These are phyloP conservation scores for Dujonia santamariae DNA, from an alignment of 1,139 yeast species.

Conservation along the genomic window DNA sequence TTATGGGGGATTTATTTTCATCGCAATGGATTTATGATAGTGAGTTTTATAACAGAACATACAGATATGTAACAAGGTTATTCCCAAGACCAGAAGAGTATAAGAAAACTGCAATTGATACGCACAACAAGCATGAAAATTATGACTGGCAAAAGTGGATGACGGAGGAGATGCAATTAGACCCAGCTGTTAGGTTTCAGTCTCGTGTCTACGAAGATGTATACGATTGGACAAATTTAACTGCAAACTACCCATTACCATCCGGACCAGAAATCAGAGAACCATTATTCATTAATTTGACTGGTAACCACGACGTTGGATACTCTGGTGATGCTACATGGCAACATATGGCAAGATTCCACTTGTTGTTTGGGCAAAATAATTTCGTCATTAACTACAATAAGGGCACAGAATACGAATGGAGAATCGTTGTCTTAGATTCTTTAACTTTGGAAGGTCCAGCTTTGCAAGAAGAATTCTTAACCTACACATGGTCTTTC, in stretches of 20 bases:
- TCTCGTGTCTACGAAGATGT: constrained; percentile 57
- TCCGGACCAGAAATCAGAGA: constrained; percentile 24
- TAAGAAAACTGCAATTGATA: constrained; percentile 46
- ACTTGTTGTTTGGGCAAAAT: constrained; percentile 72
- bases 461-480: constrained; percentile 69
- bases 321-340: constrained; percentile 93
- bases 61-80: constrained; percentile 63
- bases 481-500: constrained; percentile 69
- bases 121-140: constrained; percentile 43
- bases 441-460: constrained; percentile 89
- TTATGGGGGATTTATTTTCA: constrained; percentile 91
- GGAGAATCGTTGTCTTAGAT: constrained; percentile 85
- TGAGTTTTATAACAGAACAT: constrained; percentile 78
- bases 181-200: constrained; percentile 39
- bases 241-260: constrained; percentile 19
- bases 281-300: constrained; percentile 71
- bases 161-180: constrained; percentile 34
- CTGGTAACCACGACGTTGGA: constrained; percentile 96
- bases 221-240: constrained; percentile 59
- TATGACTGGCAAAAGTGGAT: constrained; percentile 54
- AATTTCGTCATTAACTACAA: constrained; percentile 77
- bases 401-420: constrained; percentile 58
- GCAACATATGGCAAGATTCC: constrained; percentile 84
- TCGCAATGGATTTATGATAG: constrained; percentile 92
- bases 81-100: constrained; percentile 55